Evolutionary conservation across 495 filamentous ascomycete species (phyloP), one percentile per base, ranked within the genome.

Genomic region (Penicillium verhagenii): DNA sequence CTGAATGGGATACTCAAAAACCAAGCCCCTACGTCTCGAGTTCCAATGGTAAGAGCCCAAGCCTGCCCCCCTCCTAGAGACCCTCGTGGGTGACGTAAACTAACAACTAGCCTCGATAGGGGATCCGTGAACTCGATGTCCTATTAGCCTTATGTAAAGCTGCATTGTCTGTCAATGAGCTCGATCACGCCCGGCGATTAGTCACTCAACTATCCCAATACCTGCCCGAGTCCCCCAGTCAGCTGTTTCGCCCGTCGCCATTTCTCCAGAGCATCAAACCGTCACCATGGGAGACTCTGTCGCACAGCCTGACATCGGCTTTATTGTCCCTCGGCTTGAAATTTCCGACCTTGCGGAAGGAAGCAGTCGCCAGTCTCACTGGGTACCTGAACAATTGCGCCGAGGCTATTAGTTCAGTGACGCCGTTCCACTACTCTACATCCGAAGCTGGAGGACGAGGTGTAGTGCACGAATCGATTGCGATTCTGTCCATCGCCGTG

Each of bases 131-230:
- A 77, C 83, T 95, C 54, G 92, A 97, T 67, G 86, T 93, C 35
- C 78, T 97, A 23, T 72, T 97, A 18, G 90, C 92, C 26, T 79
- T 98, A 20, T 96, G 92, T 71, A 91, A 89, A 71, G 89, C 94
- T 23, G 89, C 91, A 8, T 85, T 90, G 16, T 74, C 83, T 14
- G 72, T 97, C 13, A 76, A 83, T 16, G 80, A 79, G 47, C 61
- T 74, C 6, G 82, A 90, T 50, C 86, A 84, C 67, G 90, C 92
- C 37, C 80, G 87, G 60, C 86, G 82, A 64, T 79, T 97, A 29
- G 78, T 84, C 16, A 70, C 74, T 3, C 91, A 92, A 63, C 72
- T 98, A 29, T 80, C 85, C 11, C 87, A 84, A 8, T 97, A 97
- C 70, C 76, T 97, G 29, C 81, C 88, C 50, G 90, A 96, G 64